Evolutionary conservation across 2,329 filamentous ascomycete genomes (phyloP).

Genomic region (Aureobasidium sp.): DNA sequence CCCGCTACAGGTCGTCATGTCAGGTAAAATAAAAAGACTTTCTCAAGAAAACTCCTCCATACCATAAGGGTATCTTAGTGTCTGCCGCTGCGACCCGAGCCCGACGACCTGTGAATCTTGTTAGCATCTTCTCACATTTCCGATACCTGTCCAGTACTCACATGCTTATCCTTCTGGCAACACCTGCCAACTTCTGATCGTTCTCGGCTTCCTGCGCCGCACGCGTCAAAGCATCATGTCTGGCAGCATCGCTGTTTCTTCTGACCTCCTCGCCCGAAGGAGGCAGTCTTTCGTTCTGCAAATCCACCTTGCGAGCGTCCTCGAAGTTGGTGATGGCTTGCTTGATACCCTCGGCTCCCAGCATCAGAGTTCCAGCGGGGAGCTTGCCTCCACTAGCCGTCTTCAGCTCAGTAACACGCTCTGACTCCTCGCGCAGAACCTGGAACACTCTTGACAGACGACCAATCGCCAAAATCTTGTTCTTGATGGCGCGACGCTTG

Average conservation of each 20-base stretch:
- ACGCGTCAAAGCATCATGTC: conserved; percentile 75
- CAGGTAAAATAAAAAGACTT: background rate
- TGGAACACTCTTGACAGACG: conserved; percentile 97
- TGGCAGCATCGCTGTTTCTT: conserved; percentile 72
- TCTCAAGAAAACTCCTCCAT: conserved; percentile 5
- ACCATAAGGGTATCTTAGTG: conserved; percentile 1
- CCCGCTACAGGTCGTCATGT: conserved; percentile 2
- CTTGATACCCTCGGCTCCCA: conserved; percentile 97
- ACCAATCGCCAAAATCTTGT: conserved; percentile 98
- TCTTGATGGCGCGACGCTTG: conserved; percentile 96
- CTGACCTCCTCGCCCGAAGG: conserved; percentile 88
- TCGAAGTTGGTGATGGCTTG: conserved; percentile 96
- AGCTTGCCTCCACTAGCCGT: conserved; percentile 88
- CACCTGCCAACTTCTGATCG: conserved; percentile 75
- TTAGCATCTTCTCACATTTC: conserved; percentile 18
- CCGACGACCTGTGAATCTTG: conserved; percentile 32
- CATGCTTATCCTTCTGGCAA: conserved; percentile 93
- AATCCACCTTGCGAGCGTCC: conserved; percentile 90
- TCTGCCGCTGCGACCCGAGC: conserved; percentile 31
- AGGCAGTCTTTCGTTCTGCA: conserved; percentile 92
- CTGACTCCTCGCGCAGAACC: conserved; percentile 92
- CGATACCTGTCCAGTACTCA: conserved; percentile 46
- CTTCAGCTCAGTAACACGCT: conserved; percentile 95
- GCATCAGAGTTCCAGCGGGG: conserved; percentile 92
- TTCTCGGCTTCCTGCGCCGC: conserved; percentile 86